Conservation (phyloP, 768 basidiomycete genomes). For the Lentinula raphanica region DNA sequence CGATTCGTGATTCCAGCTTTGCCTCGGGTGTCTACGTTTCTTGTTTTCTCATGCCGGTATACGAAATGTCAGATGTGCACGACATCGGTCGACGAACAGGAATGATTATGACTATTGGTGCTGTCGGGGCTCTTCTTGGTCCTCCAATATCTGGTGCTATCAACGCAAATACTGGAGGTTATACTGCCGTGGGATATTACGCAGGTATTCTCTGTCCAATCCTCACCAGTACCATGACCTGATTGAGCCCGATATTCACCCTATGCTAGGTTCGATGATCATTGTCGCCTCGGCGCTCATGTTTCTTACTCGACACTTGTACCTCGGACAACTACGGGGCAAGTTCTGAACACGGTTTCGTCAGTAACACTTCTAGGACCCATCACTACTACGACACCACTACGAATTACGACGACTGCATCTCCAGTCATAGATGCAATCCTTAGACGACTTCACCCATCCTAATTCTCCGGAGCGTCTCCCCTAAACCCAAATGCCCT, state of each 20-base stretch:
- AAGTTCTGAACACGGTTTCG: conserved; percentile 4
- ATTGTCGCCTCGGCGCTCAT: conserved; percentile 5
- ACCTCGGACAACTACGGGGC: not conserved
- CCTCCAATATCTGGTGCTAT: conserved; percentile 65
- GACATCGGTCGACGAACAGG: conserved; percentile 57
- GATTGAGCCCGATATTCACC: not conserved
- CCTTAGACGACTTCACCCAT: too few species aligned
- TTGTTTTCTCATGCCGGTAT: conserved; percentile 40
- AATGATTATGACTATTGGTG: conserved; percentile 46
- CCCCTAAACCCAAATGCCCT: too few species aligned
- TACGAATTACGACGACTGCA: too few species aligned
- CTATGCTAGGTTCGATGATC: conserved; percentile 6
- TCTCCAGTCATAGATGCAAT: too few species aligned
- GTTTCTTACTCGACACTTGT: conserved; percentile 7
- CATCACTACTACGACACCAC: too few species aligned
- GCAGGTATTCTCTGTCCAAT: conserved; percentile 30
- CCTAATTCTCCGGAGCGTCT: too few species aligned
- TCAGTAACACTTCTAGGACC: not conserved
- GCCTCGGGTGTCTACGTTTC: conserved; percentile 47
- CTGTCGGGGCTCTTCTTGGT: conserved; percentile 51
- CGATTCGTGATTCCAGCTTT: conserved; percentile 26
- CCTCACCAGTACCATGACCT: too few species aligned
- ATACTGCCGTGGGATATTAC: conserved; percentile 41
- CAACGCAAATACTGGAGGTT: conserved; percentile 38
- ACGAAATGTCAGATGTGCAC: conserved; percentile 42